phyloP scores from a whole-genome alignment of 2,329 filamentous ascomycete species.

The Fusarium newnesense region DNA sequence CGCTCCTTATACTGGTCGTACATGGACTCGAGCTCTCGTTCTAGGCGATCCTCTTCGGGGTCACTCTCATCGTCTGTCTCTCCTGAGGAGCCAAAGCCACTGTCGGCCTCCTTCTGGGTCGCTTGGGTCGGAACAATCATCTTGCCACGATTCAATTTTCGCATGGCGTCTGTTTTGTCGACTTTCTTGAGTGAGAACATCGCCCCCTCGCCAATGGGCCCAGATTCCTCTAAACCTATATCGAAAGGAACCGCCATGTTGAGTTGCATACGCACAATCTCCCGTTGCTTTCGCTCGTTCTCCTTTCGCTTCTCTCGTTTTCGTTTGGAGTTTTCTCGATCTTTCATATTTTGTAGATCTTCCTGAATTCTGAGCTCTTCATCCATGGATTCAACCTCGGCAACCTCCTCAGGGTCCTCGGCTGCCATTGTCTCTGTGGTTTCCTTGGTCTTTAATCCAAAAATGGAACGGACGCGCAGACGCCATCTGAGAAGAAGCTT shows the following conservation, averaged over 20 bases:
- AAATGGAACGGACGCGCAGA: no score
- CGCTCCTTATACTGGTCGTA: constrained; percentile 87
- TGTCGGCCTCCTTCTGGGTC: constrained; percentile 69
- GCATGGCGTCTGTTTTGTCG: constrained; percentile 77
- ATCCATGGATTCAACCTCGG: constrained; percentile 89
- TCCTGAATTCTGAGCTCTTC: constrained; percentile 92
- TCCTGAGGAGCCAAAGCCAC: constrained; percentile 63
- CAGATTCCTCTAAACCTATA: constrained; percentile 89
- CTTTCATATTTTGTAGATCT: constrained; percentile 83
- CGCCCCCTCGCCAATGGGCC: constrained; percentile 79
- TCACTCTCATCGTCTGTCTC: constrained; percentile 74
- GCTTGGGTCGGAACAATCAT: constrained; percentile 76
- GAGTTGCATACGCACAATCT: constrained; percentile 96
- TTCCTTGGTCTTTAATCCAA: no score
- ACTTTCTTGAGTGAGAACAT: constrained; percentile 89
- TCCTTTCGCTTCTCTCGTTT: constrained; percentile 87
- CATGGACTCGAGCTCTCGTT: constrained; percentile 85
- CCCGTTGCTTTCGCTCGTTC: constrained; percentile 94
- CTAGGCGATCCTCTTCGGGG: constrained; percentile 82
- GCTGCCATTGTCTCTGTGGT: no score
- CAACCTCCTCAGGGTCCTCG: constrained; percentile 71
- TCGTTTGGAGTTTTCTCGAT: constrained; percentile 79
- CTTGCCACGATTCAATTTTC: constrained; percentile 72
- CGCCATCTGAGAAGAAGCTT: constrained; percentile 87
- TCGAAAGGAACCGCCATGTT: constrained; percentile 97